These are phyloP conservation scores for Yamadazyma sp. DNA, from an alignment of 805 yeast genomes.

Conservation along the genomic window DNA sequence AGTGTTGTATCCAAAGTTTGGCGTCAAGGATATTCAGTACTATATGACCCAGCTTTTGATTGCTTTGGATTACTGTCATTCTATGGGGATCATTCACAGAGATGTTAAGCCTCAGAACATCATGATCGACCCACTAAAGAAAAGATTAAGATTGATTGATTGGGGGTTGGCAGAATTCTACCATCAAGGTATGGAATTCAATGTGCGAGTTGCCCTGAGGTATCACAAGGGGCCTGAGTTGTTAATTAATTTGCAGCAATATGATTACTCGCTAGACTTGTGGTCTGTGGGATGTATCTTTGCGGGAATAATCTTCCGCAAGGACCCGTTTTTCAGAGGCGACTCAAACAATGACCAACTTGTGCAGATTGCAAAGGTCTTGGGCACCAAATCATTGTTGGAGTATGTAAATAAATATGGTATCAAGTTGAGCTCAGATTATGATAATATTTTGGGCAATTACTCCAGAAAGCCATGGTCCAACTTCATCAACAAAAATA, in stretches of 20 bases:
- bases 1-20: slow-evolving; percentile 77
- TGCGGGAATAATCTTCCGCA: slow-evolving; percentile 83
- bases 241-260: slow-evolving; percentile 75
- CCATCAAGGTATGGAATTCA: slow-evolving; percentile 84
- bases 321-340: slow-evolving; percentile 92
- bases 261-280: slow-evolving; percentile 84
- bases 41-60: slow-evolving; percentile 79
- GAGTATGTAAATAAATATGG: slow-evolving; percentile 67
- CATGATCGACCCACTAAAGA: slow-evolving; percentile 78
- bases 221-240: slow-evolving; percentile 92
- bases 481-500: slow-evolving; percentile 55
- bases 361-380: slow-evolving; percentile 83
- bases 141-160: slow-evolving; percentile 73
- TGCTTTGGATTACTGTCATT: slow-evolving; percentile 86
- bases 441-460: slow-evolving; percentile 66
- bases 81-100: slow-evolving; percentile 92
- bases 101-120: slow-evolving; percentile 94
- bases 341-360: slow-evolving; percentile 90
- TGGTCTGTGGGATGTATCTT: slow-evolving; percentile 94
- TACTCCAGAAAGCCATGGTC: slow-evolving; percentile 68
- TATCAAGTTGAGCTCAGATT: slow-evolving; percentile 69
- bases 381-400: slow-evolving; percentile 77
- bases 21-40: slow-evolving; percentile 70
- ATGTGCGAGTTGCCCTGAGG: slow-evolving; percentile 89
- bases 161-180: slow-evolving; percentile 96